Base-by-base conservation (phyloP, 148 eudicot species). In the Cornus kousa region DNA sequence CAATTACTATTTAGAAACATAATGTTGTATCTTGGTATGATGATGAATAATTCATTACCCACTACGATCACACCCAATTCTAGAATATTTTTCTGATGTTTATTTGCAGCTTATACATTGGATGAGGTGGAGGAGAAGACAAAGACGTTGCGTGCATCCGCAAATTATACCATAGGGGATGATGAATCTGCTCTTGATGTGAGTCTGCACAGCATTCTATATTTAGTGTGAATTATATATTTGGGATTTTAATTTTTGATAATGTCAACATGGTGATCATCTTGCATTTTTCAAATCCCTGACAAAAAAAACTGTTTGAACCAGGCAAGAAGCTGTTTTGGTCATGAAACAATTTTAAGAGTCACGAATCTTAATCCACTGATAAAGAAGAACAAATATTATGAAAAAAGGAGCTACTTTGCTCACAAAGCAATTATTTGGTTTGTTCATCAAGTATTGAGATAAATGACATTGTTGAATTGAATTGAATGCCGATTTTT, bases 81-180 rank as follows among this genome's bases (percentile, higher is more conserved):
- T 32, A 7, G 1, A 37, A 55, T 23, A 12, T 67, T 60, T 16
- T 14, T 80, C 40, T 75, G 55, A 17, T 75, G 39, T 23, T 22
- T 46, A 50, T 55, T 76, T 83, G 86, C 88, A 95, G 98, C 97
- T 50, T 95, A 91, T 83, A 77, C 91, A 39, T 68, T 83, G 76
- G 97, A 95, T 55, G 98, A 95, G 82, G 82, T 95, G 46, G 93
- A 91, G 68, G 89, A 90, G 83, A 95, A 88, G 93, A 88, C 93
- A 19, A 91, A 91, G 86, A 80, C 79, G 55, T 77, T 95, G 69
- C 89, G 90, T 23, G 85, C 89, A 55, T 89, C 90, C 50, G 85
- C 88, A 71, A 88, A 88, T 66, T 67, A 32, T 74, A 28, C 77
- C 22, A 68, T 72, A 22, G 85, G 40, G 55, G 91, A 87, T 87